phyloP scores from a whole-genome alignment of 805 yeast species.

The Ogataea degrootiae region DNA sequence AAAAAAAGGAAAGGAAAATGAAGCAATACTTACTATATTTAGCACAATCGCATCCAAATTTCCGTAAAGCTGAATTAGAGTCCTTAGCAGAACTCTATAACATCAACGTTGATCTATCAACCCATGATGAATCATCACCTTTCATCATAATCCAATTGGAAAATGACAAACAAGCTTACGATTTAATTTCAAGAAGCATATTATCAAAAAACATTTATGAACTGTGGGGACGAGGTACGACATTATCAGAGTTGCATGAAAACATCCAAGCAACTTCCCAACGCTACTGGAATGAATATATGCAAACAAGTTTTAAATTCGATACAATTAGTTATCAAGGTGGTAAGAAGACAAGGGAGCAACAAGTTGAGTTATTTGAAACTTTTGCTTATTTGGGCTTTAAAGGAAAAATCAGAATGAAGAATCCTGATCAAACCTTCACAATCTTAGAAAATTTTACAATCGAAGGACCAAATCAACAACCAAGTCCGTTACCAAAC shows the following conservation, averaged over 20 bases:
- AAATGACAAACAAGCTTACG: slow-evolving; percentile 61
- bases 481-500: slow-evolving; percentile 45
- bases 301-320: slow-evolving; percentile 63
- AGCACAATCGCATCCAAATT: slow-evolving; percentile 79
- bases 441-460: slow-evolving; percentile 71
- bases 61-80: slow-evolving; percentile 77
- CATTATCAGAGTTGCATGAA: slow-evolving; percentile 54
- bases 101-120: slow-evolving; percentile 53
- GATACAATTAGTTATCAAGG: slow-evolving; percentile 79
- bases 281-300: slow-evolving; percentile 31
- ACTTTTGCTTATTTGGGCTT: slow-evolving; percentile 65
- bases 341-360: slow-evolving; percentile 41
- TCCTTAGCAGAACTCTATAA: slow-evolving; percentile 68
- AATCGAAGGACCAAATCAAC: slow-evolving; percentile 20
- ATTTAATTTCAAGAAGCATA: slow-evolving; percentile 62
- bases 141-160: slow-evolving; percentile 65
- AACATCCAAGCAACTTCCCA: slow-evolving; percentile 33
- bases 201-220: slow-evolving; percentile 76
- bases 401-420: slow-evolving; percentile 74
- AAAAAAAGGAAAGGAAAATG: slow-evolving; percentile 24
- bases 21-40: slow-evolving; percentile 70
- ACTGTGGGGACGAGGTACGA: slow-evolving; percentile 69
- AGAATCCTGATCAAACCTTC: slow-evolving; percentile 66
- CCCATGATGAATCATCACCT: slow-evolving; percentile 58
- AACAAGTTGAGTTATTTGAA: slow-evolving; percentile 62